phyloP scores from a whole-genome alignment of 176 grass and related monocot genomes.

The Ananas comosus region DNA sequence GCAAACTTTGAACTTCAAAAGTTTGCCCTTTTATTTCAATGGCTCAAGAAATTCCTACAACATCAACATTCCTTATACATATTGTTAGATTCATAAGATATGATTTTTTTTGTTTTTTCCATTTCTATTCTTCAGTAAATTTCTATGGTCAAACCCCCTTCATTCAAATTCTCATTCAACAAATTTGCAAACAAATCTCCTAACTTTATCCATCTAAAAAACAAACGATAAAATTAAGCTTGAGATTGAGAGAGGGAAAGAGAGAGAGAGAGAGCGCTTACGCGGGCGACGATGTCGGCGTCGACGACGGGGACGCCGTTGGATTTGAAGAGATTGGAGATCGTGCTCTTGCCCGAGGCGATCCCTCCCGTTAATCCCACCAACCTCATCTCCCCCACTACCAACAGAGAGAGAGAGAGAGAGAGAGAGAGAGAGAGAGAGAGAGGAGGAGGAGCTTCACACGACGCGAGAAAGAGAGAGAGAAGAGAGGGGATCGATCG shows the following conservation, averaged over 20 bases:
- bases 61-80: no score
- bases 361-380: slow-evolving; percentile 77
- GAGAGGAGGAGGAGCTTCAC: not conserved
- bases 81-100: no score
- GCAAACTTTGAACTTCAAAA: no score
- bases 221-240: not conserved
- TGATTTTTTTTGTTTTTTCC: no score
- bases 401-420: not conserved
- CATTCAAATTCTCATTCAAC: no score
- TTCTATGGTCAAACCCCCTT: no score
- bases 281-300: slow-evolving; percentile 65
- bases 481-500: no score
- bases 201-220: not conserved
- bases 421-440: not conserved
- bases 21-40: no score
- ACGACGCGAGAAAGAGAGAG: no score
- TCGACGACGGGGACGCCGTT: slow-evolving; percentile 59
- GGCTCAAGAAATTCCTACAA: no score
- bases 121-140: no score
- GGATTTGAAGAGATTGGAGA: slow-evolving; percentile 74
- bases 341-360: slow-evolving; percentile 72
- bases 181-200: no score
- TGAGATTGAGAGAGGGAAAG: not conserved
- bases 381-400: slow-evolving; percentile 47
- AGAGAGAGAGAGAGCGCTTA: slow-evolving; percentile 8